phyloP scores from a whole-genome alignment of 352 stramenopile species.

The Pythium aquatile region DNA sequence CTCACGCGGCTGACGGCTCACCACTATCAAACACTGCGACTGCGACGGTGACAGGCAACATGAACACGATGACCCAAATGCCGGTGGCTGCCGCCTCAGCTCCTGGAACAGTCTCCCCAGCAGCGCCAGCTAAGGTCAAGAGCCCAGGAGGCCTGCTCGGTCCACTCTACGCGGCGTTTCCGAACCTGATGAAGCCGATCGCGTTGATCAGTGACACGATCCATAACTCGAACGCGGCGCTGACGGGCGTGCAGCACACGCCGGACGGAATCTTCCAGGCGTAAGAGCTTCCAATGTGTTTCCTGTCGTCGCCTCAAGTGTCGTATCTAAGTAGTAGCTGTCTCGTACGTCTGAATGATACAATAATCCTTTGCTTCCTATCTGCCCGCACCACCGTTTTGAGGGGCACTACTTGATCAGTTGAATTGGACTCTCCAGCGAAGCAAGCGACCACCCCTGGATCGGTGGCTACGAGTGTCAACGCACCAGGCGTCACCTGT shows the following conservation, averaged over 20 bases:
- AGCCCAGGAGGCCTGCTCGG: constrained; percentile 12
- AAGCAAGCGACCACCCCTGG: too few species aligned
- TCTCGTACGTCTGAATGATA: too few species aligned
- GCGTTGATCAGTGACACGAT: constrained; percentile 17
- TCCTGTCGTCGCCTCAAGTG: neutral
- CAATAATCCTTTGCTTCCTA: too few species aligned
- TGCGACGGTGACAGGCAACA: too few species aligned
- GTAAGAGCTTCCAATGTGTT: neutral
- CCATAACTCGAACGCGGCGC: constrained; percentile 18
- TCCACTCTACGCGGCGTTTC: constrained; percentile 15
- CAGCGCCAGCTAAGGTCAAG: neutral
- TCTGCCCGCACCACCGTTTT: too few species aligned
- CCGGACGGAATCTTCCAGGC: constrained; percentile 23
- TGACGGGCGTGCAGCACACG: constrained; percentile 21
- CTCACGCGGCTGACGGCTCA: neutral
- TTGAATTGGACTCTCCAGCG: too few species aligned
- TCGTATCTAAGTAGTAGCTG: neutral
- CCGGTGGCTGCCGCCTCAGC: neutral
- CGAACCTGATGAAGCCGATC: constrained; percentile 9
- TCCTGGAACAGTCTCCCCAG: neutral
- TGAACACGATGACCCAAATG: neutral
- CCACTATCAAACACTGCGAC: neutral
- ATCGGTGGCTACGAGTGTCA: too few species aligned
- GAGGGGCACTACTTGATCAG: too few species aligned
- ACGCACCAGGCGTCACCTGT: too few species aligned